A percentile compares a stretch with the other conserved stretches of the same genome.
phyloP scores from a whole-genome alignment of 2,329 filamentous ascomycete genomes.

The Alternaria conjuncta region DNA sequence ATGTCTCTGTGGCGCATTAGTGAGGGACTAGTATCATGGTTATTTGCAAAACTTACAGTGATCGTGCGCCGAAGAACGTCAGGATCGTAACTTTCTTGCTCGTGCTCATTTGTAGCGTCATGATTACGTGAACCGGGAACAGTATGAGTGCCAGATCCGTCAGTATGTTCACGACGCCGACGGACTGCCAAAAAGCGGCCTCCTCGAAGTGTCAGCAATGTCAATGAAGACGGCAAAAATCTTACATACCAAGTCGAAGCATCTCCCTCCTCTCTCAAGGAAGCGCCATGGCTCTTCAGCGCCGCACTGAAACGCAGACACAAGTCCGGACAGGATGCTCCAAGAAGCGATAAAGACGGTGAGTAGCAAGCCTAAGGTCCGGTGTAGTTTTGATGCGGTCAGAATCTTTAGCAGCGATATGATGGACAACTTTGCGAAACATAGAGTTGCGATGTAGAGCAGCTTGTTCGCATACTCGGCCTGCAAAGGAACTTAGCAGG shows the following conservation, averaged over 20 bases:
- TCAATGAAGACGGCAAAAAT: too few species aligned
- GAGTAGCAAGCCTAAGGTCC: conserved; percentile 32
- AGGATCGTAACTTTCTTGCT: conserved; percentile 45
- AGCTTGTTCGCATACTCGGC: conserved; percentile 45
- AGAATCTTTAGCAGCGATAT: conserved; percentile 45
- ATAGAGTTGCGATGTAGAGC: conserved; percentile 43
- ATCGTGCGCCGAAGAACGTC: conserved; percentile 41
- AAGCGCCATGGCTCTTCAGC: conserved; percentile 36
- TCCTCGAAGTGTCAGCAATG: conserved; percentile 13
- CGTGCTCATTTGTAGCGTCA: conserved; percentile 44
- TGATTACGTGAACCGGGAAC: conserved; percentile 44
- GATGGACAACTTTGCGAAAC: conserved; percentile 45
- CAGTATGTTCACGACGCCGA: conserved; percentile 41
- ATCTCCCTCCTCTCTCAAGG: conserved; percentile 15
- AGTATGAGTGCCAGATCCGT: conserved; percentile 43
- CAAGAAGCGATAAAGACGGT: conserved; percentile 39
- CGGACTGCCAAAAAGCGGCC: conserved; percentile 40
- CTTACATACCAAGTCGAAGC: conserved; percentile 34
- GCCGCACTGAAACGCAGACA: conserved; percentile 44
- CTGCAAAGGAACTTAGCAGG: conserved; percentile 16
- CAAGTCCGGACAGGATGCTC: conserved; percentile 36
- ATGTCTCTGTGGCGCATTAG: conserved; percentile 34
- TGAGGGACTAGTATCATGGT: background rate
- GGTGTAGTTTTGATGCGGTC: conserved; percentile 39
- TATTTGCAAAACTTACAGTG: conserved; percentile 25